Base-by-base conservation (phyloP, 192 early-diverging fungal genomes). In the Coemansia javaensis region DNA sequence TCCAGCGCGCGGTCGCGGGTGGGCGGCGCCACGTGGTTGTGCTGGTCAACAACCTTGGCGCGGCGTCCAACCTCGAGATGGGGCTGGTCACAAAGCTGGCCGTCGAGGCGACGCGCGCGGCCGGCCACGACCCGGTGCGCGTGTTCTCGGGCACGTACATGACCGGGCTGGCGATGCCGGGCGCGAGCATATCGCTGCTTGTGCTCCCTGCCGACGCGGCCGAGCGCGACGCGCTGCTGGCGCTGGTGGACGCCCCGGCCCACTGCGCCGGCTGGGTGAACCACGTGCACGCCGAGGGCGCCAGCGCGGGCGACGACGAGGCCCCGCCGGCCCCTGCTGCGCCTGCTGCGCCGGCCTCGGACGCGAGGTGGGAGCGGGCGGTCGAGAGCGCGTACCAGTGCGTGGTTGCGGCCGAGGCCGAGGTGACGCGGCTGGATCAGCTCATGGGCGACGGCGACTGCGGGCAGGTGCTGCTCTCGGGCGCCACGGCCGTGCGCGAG, bases 1-100 rank as follows among this genome's bases (percentile, higher is more conserved):
- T 75, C 16, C 52, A 77, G 35, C 48, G 55, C 27, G 44, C 60
- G 2, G 42, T 43, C 18, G 32, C 50, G 6, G 45, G 38, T 6
- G 43, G 50, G 17, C 35, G 56, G 2, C 59, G 60, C 5, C 61
- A 56, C 3, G 75, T 87, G 12, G 73, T 82, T n/a, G 49, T 92
- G n/a, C 46, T 92, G 38, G 70, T 90, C 25, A 92, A 92, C 61
- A 91, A 92, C 63, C 68, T 90, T n/a, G 90, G 90, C 5, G 88
- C 81, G 2, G 80, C 78, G 0, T 82, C 89, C 0, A 75, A 76
- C 32, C 58, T 92, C 22, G 90, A 92, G 59, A 72, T 87, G 53
- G 79, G 82, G 6, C 66, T 81, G 15, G 78, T 87, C 7, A 77
- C 82, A 17, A 85, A 85, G 44, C 81, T 87, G 18, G 86, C 86